Evolutionary conservation across 164 flowering plant species (phyloP).

Genomic region (Liriodendron chinense): DNA sequence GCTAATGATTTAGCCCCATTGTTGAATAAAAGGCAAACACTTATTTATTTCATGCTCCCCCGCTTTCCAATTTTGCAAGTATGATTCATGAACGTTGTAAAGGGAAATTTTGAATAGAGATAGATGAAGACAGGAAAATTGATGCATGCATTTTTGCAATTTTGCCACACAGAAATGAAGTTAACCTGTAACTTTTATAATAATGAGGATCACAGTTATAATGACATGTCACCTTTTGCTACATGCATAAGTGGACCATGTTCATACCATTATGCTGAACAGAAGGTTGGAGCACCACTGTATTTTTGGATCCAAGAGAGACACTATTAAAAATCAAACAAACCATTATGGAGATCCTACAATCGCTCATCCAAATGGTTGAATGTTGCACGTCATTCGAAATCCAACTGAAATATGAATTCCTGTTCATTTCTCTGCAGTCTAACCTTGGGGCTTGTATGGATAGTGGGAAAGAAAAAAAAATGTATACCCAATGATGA

Average conservation of each 20-base stretch:
- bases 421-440: neutral
- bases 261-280: neutral
- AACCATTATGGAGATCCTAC: neutral
- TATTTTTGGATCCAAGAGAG: neutral
- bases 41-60: neutral
- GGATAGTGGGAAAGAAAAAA: too few species aligned
- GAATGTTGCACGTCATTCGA: neutral
- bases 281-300: neutral
- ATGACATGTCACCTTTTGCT: too few species aligned
- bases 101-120: neutral
- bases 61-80: neutral
- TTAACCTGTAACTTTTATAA: neutral
- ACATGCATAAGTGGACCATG: neutral
- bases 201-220: neutral
- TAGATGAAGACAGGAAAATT: neutral
- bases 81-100: neutral
- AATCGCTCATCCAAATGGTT: neutral
- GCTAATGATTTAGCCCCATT: too few species aligned
- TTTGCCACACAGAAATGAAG: neutral
- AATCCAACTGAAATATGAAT: neutral
- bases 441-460: neutral
- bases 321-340: neutral
- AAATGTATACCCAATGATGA: too few species aligned
- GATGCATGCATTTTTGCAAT: too few species aligned
- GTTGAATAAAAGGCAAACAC: too few species aligned